phyloP scores from a whole-genome alignment of 2,329 filamentous ascomycete species.

The Fusarium mundagurra region DNA sequence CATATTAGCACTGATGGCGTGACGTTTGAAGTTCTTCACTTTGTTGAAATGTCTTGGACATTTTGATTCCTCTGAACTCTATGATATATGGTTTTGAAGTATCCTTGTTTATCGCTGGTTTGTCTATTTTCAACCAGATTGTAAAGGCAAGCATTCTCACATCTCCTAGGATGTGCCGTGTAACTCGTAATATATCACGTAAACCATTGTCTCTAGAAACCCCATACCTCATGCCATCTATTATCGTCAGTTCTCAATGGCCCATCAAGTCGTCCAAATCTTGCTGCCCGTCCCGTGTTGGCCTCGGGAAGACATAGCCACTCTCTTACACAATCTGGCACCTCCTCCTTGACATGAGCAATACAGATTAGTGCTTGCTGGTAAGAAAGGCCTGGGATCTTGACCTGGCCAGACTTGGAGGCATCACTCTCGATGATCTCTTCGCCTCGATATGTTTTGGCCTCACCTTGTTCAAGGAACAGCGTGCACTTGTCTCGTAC shows the following conservation, averaged over 20 bases:
- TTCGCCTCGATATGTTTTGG: slow-evolving; percentile 51
- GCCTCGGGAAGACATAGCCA: slow-evolving; percentile 88
- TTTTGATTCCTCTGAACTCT: background rate
- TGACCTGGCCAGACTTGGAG: slow-evolving; percentile 56
- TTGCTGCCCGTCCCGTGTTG: slow-evolving; percentile 67
- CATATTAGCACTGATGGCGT: background rate
- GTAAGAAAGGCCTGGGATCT: slow-evolving; percentile 70
- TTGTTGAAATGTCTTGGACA: too few relatives aligned
- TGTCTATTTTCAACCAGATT: background rate
- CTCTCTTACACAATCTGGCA: slow-evolving; percentile 82
- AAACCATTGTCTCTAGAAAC: slow-evolving; percentile 39
- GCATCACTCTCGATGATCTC: slow-evolving; percentile 59
- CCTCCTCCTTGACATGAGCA: slow-evolving; percentile 89
- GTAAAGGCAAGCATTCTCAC: background rate
- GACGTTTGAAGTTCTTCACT: background rate
- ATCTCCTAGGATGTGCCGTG: too few relatives aligned
- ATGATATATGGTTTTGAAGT: background rate
- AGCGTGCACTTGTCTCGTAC: slow-evolving; percentile 88
- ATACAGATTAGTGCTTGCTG: slow-evolving; percentile 90
- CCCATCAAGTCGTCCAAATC: slow-evolving; percentile 71
- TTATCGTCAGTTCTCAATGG: slow-evolving; percentile 66
- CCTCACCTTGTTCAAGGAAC: slow-evolving; percentile 76
- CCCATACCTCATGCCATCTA: slow-evolving; percentile 75
- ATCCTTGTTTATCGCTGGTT: background rate
- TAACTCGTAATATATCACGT: background rate